Evolutionary conservation across 768 basidiomycete species (phyloP).

Genomic region (Suillus luteus): DNA sequence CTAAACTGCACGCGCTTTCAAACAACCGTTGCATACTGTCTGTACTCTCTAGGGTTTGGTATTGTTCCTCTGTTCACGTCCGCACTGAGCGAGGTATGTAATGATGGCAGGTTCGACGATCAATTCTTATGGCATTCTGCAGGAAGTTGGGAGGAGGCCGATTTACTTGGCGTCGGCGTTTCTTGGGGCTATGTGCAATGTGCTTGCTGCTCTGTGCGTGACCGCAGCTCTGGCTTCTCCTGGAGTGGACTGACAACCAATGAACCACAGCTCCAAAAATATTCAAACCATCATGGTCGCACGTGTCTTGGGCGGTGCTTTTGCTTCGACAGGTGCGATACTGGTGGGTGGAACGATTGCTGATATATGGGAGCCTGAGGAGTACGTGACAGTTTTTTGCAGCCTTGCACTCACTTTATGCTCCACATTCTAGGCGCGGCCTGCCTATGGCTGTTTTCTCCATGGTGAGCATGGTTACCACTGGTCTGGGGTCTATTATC

Average conservation of each 20-base stretch:
- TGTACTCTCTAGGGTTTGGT: conserved; percentile 63
- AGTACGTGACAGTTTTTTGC: conserved; percentile 44
- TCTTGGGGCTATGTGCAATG: conserved; percentile 45
- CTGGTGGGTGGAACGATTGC: conserved; percentile 73
- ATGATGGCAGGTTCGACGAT: not conserved
- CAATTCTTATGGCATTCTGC: not conserved
- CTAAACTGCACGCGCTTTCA: conserved; percentile 46
- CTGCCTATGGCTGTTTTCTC: conserved; percentile 76
- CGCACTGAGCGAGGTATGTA: conserved; percentile 61
- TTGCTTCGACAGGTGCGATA: conserved; percentile 65
- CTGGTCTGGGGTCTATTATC: conserved; percentile 63
- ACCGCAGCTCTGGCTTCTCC: not conserved
- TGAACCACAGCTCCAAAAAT: conserved; percentile 35
- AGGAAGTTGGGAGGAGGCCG: conserved; percentile 63
- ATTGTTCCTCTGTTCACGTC: conserved; percentile 64
- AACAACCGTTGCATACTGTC: conserved; percentile 48
- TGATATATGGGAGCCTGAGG: conserved; percentile 62
- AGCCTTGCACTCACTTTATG: not conserved
- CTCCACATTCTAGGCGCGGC: conserved; percentile 51
- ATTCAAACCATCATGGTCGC: conserved; percentile 61
- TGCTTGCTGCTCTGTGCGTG: conserved; percentile 35
- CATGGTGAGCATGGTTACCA: conserved; percentile 58
- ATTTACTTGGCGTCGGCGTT: conserved; percentile 53
- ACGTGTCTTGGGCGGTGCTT: conserved; percentile 62
- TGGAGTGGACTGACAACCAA: not conserved